phyloP scores from a whole-genome alignment of 2,329 filamentous ascomycete species.

The Emmonsiellopsis sp. region DNA sequence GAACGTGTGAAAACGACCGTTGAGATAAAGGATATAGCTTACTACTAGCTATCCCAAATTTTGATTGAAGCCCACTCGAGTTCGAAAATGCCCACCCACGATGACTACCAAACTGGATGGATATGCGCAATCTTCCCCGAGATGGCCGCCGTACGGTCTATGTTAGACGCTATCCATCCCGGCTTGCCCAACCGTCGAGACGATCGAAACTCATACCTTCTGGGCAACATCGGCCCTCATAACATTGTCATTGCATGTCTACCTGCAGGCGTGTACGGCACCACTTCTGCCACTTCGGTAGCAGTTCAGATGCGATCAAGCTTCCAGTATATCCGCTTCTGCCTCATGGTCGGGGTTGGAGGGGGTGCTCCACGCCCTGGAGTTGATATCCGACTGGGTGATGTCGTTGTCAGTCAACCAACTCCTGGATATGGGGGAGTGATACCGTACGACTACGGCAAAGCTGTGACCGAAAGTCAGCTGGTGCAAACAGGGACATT shows the following conservation, averaged over 20 bases:
- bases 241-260: slow-evolving; percentile 14
- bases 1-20: no score
- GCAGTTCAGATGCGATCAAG: slow-evolving; percentile 7
- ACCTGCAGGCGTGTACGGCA: slow-evolving; percentile 7
- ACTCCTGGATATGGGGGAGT: slow-evolving; percentile 4
- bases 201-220: slow-evolving; percentile 10
- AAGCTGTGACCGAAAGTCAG: not conserved
- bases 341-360: slow-evolving; percentile 14
- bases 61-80: no score
- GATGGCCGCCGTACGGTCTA: slow-evolving; percentile 7
- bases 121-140: slow-evolving; percentile 9
- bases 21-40: no score
- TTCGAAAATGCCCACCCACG: no score
- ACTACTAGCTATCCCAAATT: no score
- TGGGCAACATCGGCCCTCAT: slow-evolving; percentile 10
- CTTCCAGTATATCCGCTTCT: slow-evolving; percentile 10
- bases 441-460: slow-evolving; percentile 10
- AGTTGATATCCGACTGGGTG: slow-evolving; percentile 12
- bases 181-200: not conserved
- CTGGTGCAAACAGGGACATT: not conserved
- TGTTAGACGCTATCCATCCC: slow-evolving; percentile 11
- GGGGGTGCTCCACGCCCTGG: slow-evolving; percentile 9
- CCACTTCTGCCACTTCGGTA: slow-evolving; percentile 7
- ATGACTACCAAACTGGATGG: slow-evolving; percentile 1
- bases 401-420: slow-evolving; percentile 12